A percentile compares a stretch with the other conserved stretches of the same genome.
phyloP scores from a whole-genome alignment of 805 yeast species.

The Danielozyma ontarioensis region DNA sequence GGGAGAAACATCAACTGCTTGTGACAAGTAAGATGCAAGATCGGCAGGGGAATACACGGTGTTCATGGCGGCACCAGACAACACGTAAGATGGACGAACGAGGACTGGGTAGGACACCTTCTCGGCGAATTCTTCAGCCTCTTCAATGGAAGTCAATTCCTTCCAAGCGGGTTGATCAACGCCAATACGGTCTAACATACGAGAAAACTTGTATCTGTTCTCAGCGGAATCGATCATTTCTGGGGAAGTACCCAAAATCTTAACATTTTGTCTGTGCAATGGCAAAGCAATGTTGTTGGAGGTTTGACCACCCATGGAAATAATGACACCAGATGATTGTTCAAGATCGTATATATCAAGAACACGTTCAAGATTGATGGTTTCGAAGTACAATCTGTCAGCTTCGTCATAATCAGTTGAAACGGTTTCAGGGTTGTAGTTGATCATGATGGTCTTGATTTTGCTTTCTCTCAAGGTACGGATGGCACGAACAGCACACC shows the following conservation, averaged over 20 bases:
- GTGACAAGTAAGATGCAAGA: conserved; percentile 77
- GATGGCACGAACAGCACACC: conserved; percentile 98
- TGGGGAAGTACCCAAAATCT: conserved; percentile 94
- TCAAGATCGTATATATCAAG: conserved; percentile 93
- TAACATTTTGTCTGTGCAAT: conserved; percentile 88
- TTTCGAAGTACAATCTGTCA: conserved; percentile 93
- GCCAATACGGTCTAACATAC: conserved; percentile 93
- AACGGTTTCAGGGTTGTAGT: conserved; percentile 97
- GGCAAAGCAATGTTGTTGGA: conserved; percentile 94
- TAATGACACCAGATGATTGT: conserved; percentile 84
- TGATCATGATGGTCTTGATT: conserved; percentile 90
- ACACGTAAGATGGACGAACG: conserved; percentile 95
- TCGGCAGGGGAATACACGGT: conserved; percentile 89
- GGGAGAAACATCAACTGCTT: conserved; percentile 96
- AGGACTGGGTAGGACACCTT: conserved; percentile 90
- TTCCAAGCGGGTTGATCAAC: conserved; percentile 99
- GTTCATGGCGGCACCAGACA: conserved; percentile 99
- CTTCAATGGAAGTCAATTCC: conserved; percentile 87
- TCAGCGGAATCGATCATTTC: conserved; percentile 98
- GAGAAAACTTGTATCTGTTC: conserved; percentile 94
- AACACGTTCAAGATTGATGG: conserved; percentile 88
- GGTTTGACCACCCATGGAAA: conserved; percentile 99
- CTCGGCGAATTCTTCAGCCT: conserved; percentile 89
- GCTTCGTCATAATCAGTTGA: conserved; percentile 99
- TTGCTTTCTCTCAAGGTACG: conserved; percentile 87